phyloP scores from a whole-genome alignment of 768 basidiomycete species.

The Suillus decipiens region DNA sequence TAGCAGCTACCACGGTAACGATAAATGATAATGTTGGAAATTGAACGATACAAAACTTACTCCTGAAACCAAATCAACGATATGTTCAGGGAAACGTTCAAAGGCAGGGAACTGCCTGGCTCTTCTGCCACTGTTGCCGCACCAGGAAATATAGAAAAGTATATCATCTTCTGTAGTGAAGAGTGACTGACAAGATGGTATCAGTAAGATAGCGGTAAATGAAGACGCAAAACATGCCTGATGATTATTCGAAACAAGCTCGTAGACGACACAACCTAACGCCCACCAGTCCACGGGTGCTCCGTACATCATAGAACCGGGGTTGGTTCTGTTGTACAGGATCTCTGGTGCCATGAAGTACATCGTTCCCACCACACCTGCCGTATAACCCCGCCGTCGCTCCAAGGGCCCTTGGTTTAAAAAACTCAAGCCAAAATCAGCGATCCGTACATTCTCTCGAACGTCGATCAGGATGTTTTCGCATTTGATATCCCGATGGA shows the following conservation, averaged over 20 bases:
- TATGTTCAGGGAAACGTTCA: not conserved
- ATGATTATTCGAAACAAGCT: not conserved
- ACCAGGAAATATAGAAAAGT: not conserved
- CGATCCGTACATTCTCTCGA: not conserved
- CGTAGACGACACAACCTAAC: not conserved
- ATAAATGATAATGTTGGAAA: not conserved
- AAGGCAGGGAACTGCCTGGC: not conserved
- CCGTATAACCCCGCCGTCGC: not conserved
- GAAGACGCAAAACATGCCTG: not conserved
- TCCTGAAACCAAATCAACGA: not conserved
- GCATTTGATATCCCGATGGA: constrained; percentile 65
- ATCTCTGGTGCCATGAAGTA: not conserved
- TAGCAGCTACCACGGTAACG: not conserved
- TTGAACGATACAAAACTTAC: not conserved
- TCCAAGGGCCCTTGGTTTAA: not conserved
- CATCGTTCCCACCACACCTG: not conserved
- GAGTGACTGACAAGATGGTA: not conserved
- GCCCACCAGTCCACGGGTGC: not conserved
- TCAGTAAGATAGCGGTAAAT: not conserved
- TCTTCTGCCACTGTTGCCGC: not conserved
- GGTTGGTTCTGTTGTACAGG: not conserved
- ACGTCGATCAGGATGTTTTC: not conserved
- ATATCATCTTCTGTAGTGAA: not conserved
- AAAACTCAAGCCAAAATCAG: not conserved
- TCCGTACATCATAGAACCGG: not conserved